A percentile compares a stretch with the other conserved stretches of the same genome.
Conservation (phyloP, 331 rosid species). For the Pyrus hybrid region DNA sequence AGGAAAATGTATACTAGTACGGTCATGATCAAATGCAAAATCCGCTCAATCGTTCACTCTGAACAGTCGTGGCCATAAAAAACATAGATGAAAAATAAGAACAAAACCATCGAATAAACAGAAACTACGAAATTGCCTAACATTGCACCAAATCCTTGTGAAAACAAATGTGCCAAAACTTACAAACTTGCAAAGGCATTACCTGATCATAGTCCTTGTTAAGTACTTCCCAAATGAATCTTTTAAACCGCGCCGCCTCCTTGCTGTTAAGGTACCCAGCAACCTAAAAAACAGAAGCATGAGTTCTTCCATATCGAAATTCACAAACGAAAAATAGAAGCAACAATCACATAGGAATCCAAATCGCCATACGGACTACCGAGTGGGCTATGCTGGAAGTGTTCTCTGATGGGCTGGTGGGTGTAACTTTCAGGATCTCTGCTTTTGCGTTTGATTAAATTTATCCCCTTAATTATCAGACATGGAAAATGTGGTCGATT, state of each 20-base stretch:
- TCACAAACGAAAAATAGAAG: neutral
- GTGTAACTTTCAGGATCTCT: neutral
- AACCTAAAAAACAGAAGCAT: conserved; percentile 1
- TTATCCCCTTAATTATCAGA: neutral
- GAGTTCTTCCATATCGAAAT: neutral
- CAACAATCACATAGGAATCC: neutral
- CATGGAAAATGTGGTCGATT: neutral
- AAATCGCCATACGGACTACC: neutral
- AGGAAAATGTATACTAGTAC: neutral
- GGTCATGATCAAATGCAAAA: neutral
- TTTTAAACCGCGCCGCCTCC: conserved; percentile 3
- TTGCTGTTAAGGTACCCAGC: conserved; percentile 9
- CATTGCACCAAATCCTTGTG: neutral
- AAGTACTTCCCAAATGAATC: conserved; percentile 15
- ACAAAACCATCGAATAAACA: neutral
- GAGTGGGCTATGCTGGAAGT: neutral
- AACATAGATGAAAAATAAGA: neutral
- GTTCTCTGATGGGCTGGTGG: neutral
- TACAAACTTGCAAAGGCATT: neutral
- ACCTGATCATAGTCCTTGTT: conserved; percentile 6
- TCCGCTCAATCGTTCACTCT: neutral
- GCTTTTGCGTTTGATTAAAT: neutral
- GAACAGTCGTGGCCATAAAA: too few relatives aligned
- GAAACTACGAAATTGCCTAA: neutral
- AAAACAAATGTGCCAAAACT: neutral